phyloP scores from a whole-genome alignment of 1,284 basidiomycete species.

The Fistulinella cinereoalba region DNA sequence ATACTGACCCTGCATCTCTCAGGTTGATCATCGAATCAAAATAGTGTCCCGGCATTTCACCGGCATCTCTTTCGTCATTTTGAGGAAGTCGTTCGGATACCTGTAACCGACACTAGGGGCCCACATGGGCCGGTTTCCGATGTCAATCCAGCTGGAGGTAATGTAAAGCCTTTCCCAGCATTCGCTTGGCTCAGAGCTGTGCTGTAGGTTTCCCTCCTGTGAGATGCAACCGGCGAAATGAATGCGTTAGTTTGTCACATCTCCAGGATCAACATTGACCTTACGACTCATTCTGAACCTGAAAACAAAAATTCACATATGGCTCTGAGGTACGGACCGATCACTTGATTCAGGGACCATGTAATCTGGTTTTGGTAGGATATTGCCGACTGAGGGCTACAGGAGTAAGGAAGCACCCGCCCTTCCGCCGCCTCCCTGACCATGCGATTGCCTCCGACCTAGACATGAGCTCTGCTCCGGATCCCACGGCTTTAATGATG shows the following conservation, averaged over 20 bases:
- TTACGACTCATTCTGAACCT: too few species aligned
- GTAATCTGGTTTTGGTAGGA: background rate
- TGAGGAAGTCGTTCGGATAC: too few species aligned
- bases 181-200: background rate
- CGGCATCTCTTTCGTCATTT: too few species aligned
- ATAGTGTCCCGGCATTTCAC: too few species aligned
- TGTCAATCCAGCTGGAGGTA: background rate
- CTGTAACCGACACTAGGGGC: too few species aligned
- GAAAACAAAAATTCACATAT: too few species aligned
- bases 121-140: too few species aligned
- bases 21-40: too few species aligned
- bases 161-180: background rate
- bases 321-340: background rate
- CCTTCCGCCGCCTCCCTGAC: background rate
- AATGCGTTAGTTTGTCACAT: background rate
- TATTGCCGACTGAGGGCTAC: background rate
- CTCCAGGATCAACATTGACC: too few species aligned
- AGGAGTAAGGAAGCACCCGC: background rate
- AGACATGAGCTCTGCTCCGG: background rate
- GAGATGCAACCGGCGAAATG: conserved; percentile 13
- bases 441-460: background rate
- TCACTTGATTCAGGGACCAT: background rate
- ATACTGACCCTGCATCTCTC: too few species aligned
- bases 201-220: conserved; percentile 2
- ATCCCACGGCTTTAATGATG: too few species aligned